Conservation (phyloP, 1,284 basidiomycete genomes). For the Volvariella surrecta region DNA sequence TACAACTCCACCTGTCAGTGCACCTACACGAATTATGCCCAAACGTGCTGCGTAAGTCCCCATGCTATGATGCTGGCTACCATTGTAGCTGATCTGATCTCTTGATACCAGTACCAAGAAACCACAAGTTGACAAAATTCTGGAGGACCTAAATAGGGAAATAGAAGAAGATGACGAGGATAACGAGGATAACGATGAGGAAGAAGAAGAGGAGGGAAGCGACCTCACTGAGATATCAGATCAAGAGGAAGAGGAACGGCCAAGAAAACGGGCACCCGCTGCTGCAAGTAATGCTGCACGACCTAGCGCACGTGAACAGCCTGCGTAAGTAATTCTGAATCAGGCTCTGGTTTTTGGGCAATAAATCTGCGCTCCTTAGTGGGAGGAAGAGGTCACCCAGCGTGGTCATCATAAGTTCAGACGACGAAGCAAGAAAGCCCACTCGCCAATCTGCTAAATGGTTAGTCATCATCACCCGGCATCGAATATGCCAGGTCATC, state of each 20-base stretch:
- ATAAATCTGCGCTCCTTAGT: too few species aligned
- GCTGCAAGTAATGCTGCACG: too few species aligned
- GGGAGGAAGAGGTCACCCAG: not conserved
- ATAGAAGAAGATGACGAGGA: conserved; percentile 6
- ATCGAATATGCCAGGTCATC: not conserved
- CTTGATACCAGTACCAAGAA: conserved; percentile 28
- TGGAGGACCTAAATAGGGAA: too few species aligned
- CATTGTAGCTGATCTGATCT: not conserved
- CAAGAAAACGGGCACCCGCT: conserved; percentile 2
- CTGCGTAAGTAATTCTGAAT: too few species aligned
- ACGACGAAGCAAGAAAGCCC: conserved; percentile 23
- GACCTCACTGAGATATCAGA: conserved; percentile 9
- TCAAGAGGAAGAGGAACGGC: conserved; percentile 6
- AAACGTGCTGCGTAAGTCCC: conserved; percentile 33
- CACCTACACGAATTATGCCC: conserved; percentile 30
- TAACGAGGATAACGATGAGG: conserved; percentile 5
- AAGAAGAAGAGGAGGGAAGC: conserved; percentile 9
- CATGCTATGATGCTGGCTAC: not conserved
- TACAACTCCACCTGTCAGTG: conserved; percentile 20
- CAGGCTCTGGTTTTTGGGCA: too few species aligned
- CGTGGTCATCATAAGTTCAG: conserved; percentile 25
- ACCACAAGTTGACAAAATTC: conserved; percentile 8
- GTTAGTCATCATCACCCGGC: too few species aligned
- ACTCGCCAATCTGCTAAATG: not conserved
- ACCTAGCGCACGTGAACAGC: too few species aligned